These are phyloP conservation scores for Senecio squalidus DNA, from an alignment of 140 eudicot genomes.

Conservation along the genomic window DNA sequence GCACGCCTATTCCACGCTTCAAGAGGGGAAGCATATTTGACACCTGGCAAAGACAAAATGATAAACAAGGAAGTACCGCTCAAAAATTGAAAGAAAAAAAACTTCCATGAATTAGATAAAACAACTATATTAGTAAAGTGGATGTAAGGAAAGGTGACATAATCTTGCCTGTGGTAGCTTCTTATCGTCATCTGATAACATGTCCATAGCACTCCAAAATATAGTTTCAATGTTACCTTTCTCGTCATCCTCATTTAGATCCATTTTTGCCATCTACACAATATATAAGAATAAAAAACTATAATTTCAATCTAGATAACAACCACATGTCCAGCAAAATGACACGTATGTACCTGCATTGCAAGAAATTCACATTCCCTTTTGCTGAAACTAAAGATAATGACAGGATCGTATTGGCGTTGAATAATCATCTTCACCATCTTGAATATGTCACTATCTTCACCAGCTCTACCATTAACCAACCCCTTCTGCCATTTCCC, in stretches of 20 bases:
- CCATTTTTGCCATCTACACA: conserved; percentile 92
- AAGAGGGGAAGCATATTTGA: conserved; percentile 92
- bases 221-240: conserved; percentile 80
- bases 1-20: conserved; percentile 99
- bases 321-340: not conserved
- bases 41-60: conserved; percentile 41
- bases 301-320: not conserved
- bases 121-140: conserved; percentile 45
- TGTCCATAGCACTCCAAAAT: conserved; percentile 99
- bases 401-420: conserved; percentile 98
- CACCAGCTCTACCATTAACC: conserved; percentile 77
- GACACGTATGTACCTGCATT: too few relatives aligned
- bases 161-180: conserved; percentile 85
- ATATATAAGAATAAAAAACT: conserved; percentile 8
- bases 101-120: conserved; percentile 20
- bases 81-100: conserved; percentile 21
- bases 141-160: conserved; percentile 7
- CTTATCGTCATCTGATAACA: conserved; percentile 96
- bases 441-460: conserved; percentile 96
- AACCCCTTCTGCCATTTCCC: conserved; percentile 86
- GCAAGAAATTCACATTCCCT: conserved; percentile 98
- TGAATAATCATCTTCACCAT: conserved; percentile 95
- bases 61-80: not conserved
- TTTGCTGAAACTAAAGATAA: conserved; percentile 94
- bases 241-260: conserved; percentile 88